Conservation (phyloP, 139 green algal species). For the Nannochloris sp. region DNA sequence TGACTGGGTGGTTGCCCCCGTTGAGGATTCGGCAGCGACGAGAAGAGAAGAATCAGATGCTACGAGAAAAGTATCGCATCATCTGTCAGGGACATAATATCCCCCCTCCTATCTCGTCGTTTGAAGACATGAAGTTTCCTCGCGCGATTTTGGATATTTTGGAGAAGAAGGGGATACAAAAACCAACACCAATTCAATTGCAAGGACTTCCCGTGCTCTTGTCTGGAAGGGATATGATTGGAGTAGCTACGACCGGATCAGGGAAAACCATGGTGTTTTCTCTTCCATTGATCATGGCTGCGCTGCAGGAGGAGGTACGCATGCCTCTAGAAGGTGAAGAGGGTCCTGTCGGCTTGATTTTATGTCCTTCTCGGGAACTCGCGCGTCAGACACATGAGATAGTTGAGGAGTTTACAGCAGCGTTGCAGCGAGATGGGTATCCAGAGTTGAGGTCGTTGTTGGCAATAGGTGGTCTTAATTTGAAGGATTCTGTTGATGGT, state of each 20-base stretch:
- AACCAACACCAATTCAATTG: conserved; percentile 92
- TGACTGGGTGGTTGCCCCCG: conserved; percentile 90
- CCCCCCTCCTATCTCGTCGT: conserved; percentile 77
- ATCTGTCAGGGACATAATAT: conserved; percentile 74
- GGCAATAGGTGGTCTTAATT: conserved; percentile 73
- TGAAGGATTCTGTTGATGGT: conserved; percentile 31
- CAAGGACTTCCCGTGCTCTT: conserved; percentile 86
- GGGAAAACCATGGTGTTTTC: conserved; percentile 95
- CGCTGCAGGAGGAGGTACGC: conserved; percentile 57
- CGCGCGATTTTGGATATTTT: conserved; percentile 61
- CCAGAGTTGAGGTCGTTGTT: conserved; percentile 78
- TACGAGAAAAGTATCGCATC: conserved; percentile 87
- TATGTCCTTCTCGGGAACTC: conserved; percentile 93
- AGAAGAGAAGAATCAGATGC: conserved; percentile 48
- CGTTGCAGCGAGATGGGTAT: conserved; percentile 26
- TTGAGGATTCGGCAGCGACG: conserved; percentile 56
- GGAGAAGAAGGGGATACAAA: conserved; percentile 70
- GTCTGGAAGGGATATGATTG: conserved; percentile 95
- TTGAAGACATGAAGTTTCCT: conserved; percentile 63
- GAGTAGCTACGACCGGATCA: conserved; percentile 92
- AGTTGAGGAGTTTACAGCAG: conserved; percentile 34
- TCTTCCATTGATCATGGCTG: conserved; percentile 83
- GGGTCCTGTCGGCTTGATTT: conserved; percentile 82
- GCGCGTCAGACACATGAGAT: conserved; percentile 84
- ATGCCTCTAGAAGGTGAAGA: conserved; percentile 58